Evolutionary conservation across 805 yeast species (phyloP).

Genomic region (Blastobotrys chiropterorum): DNA sequence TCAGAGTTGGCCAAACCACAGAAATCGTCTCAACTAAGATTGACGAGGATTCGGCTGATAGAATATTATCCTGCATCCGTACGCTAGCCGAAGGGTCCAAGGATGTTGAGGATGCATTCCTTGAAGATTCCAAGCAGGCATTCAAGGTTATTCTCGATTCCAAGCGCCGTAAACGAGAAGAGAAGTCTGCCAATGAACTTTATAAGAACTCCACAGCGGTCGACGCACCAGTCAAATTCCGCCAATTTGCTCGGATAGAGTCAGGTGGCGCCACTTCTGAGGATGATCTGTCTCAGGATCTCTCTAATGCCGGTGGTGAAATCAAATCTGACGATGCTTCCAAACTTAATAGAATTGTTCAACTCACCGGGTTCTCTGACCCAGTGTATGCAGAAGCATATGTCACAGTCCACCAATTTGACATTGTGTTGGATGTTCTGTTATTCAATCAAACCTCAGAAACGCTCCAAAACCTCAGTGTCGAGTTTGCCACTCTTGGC

Average conservation of each 20-base stretch:
- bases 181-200: conserved; percentile 48
- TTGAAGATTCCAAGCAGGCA: conserved; percentile 83
- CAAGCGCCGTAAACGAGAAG: conserved; percentile 53
- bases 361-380: conserved; percentile 96
- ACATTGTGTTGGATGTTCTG: conserved; percentile 88
- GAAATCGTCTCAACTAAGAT: conserved; percentile 62
- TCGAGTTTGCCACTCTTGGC: conserved; percentile 93
- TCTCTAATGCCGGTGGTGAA: conserved; percentile 48
- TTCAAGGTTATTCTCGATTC: conserved; percentile 62
- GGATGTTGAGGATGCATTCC: conserved; percentile 56
- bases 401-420: conserved; percentile 93
- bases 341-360: conserved; percentile 80
- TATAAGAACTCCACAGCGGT: conserved; percentile 65
- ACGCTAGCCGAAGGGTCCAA: conserved; percentile 49
- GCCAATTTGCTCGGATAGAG: conserved; percentile 60
- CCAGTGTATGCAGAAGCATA: conserved; percentile 98
- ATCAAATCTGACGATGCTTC: conserved; percentile 52
- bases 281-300: conserved; percentile 42
- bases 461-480: conserved; percentile 84
- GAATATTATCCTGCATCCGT: conserved; percentile 82
- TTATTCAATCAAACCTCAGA: conserved; percentile 86
- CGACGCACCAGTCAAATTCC: conserved; percentile 71
- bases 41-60: conserved; percentile 95
- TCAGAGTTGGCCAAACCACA: conserved; percentile 74
- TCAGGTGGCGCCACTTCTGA: conserved; percentile 32